These are phyloP conservation scores for Exobasidium rhododendri DNA, from an alignment of 1,284 basidiomycete species.

Conservation along the genomic window DNA sequence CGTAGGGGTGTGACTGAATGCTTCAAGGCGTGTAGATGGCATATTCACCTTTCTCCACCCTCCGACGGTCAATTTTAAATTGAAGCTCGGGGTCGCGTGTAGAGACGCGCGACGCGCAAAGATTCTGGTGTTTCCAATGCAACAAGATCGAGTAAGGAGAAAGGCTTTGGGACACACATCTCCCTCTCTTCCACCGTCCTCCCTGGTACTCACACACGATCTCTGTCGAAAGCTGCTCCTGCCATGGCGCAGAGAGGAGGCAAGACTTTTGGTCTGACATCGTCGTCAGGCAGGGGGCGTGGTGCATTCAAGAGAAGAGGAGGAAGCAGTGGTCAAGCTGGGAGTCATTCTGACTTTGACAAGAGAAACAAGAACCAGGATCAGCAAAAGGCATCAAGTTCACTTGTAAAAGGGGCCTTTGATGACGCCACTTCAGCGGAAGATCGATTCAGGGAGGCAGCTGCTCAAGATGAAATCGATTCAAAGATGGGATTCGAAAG, in stretches of 20 bases:
- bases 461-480: slow-evolving; percentile 76
- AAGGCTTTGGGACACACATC: too few relatives aligned
- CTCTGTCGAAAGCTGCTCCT: too few relatives aligned
- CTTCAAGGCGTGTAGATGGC: too few relatives aligned
- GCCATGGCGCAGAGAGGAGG: neutral
- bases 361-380: slow-evolving; percentile 5
- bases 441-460: slow-evolving; percentile 49
- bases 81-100: neutral
- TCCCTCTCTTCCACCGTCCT: too few relatives aligned
- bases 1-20: too few relatives aligned
- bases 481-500: slow-evolving; percentile 79
- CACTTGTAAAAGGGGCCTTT: slow-evolving; percentile 21
- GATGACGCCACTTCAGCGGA: slow-evolving; percentile 47
- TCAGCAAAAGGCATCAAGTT: slow-evolving; percentile 11
- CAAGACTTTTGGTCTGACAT: slow-evolving; percentile 20
- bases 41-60: too few relatives aligned
- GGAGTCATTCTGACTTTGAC: slow-evolving; percentile 1
- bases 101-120: neutral
- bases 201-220: too few relatives aligned
- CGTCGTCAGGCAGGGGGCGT: slow-evolving; percentile 17
- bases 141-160: too few relatives aligned
- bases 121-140: neutral
- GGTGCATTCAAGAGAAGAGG: slow-evolving; percentile 30
- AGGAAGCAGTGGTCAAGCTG: slow-evolving; percentile 15
- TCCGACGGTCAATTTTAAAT: too few relatives aligned